Conservation (phyloP, 2,329 filamentous ascomycete species). For the Mycocentrospora acerina region DNA sequence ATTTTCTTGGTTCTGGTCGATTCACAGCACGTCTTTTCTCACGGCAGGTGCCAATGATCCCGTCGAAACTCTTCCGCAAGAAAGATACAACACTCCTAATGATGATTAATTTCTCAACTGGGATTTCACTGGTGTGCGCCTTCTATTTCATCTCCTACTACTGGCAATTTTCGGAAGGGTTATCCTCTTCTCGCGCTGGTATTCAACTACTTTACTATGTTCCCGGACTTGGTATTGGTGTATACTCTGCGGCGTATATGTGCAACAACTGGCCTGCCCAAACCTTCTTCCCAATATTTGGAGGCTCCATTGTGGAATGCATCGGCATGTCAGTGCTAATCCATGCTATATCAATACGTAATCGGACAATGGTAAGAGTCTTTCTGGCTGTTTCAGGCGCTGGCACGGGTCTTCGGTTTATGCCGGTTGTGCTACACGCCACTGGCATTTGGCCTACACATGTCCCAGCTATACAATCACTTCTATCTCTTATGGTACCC, state of each 20-base stretch:
- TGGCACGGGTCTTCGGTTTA: slow-evolving; percentile 66
- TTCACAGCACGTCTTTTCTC: slow-evolving; percentile 53
- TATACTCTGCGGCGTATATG: slow-evolving; percentile 58
- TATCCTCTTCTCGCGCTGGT: slow-evolving; percentile 45
- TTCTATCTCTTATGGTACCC: slow-evolving; percentile 61
- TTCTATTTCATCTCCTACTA: slow-evolving; percentile 71
- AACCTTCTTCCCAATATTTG: slow-evolving; percentile 61
- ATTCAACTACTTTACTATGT: slow-evolving; percentile 63
- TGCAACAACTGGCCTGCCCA: slow-evolving; percentile 64
- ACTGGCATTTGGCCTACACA: slow-evolving; percentile 62
- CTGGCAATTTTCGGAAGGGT: slow-evolving; percentile 63
- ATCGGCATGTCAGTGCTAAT: slow-evolving; percentile 61
- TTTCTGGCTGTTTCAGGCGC: slow-evolving; percentile 67
- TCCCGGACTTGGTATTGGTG: slow-evolving; percentile 62
- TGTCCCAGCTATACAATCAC: slow-evolving; percentile 60
- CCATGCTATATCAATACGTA: slow-evolving; percentile 56
- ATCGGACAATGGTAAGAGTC: slow-evolving; percentile 58
- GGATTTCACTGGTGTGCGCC: slow-evolving; percentile 57
- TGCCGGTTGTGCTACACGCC: slow-evolving; percentile 64
- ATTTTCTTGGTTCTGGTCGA: slow-evolving; percentile 55
- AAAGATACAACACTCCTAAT: slow-evolving; percentile 64
- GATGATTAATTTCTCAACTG: slow-evolving; percentile 61
- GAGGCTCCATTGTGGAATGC: slow-evolving; percentile 52
- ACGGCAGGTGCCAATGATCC: slow-evolving; percentile 63
- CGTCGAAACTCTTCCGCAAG: slow-evolving; percentile 59